phyloP scores from a whole-genome alignment of 129 eudicot genomes.

The Escallonia herrerae region DNA sequence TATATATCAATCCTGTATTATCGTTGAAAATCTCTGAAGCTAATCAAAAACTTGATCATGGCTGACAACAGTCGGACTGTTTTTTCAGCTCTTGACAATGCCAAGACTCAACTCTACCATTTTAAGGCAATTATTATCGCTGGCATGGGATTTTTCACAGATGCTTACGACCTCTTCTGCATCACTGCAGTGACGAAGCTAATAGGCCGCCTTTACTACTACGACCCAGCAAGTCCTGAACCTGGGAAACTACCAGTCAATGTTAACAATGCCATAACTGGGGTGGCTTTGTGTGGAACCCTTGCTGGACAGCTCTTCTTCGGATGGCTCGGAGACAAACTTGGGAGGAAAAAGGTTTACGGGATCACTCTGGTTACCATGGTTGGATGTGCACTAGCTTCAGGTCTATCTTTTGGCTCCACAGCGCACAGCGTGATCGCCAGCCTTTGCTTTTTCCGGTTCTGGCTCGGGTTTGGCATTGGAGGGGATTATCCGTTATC shows the following conservation, averaged over 20 bases:
- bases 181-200: conserved; percentile 19
- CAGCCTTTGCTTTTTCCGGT: conserved; percentile 34
- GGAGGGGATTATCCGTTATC: conserved; percentile 40
- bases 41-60: conserved; percentile 9
- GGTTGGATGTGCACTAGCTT: conserved; percentile 36
- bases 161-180: conserved; percentile 28
- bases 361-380: conserved; percentile 33
- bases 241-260: conserved; percentile 12
- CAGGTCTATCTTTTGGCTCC: conserved; percentile 35
- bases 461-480: conserved; percentile 40
- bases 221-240: conserved; percentile 6
- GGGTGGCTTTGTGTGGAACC: conserved; percentile 23
- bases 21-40: not conserved
- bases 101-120: conserved; percentile 23
- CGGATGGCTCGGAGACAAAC: conserved; percentile 41
- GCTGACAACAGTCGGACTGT: conserved; percentile 10
- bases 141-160: conserved; percentile 34
- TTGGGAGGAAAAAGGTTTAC: conserved; percentile 31
- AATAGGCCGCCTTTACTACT: conserved; percentile 25
- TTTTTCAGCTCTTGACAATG: conserved; percentile 23
- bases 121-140: conserved; percentile 27
- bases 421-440: conserved; percentile 24
- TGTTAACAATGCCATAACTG: conserved; percentile 16
- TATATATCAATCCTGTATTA: not conserved
- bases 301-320: conserved; percentile 37